Evolutionary conservation across 73 alveolate genomes (phyloP), one percentile per base, ranked within the genome.

Genomic region (Diophrys sp.): DNA sequence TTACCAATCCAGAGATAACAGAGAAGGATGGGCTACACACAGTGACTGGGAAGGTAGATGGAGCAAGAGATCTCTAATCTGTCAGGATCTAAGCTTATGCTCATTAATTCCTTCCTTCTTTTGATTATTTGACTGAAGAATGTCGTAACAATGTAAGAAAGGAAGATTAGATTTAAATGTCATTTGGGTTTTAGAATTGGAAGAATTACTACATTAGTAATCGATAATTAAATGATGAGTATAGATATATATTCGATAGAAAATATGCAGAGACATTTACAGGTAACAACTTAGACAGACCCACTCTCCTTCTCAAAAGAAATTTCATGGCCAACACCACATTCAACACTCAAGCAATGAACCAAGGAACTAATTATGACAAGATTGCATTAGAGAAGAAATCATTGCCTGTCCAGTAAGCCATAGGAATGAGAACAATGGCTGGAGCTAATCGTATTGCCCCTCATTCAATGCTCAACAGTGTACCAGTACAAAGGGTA

Each of bases 211-310:
- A 86, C 80, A 71, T 90, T 80, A 75, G 88, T 23, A 80, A 89
- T 75, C 82, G 93, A 83, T 76, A 79, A 5, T 85, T 84, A 33
- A 83, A 84, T 66, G 99, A 95, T 71, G 99, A 95, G 80, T 81
- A 83, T 71, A 91, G 94, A 90, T 96, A 96, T 79, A 97, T 93
- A 54, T 77, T 96, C 54, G 96, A 96, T 54, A 89, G 99, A 79
- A 94, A 89, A 84, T 79, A 88, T 66, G 82, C 77, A 29, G 94
- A 94, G 66, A 87, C 91, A 76, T 81, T 62, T 57, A 70, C 86
- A 71, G 99, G 99, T 28, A 96, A 92, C 82, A 92, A 97, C 32
- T 90, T 96, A 18, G 98, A 91, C 44, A 86, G 93, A 81, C 99
- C 99, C 8, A 70, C 89, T 27, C 81, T 96, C 24, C 82, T 96